Percentiles rank a stretch among this genome's conserved stretches.
Evolutionary conservation across 2,329 filamentous ascomycete species (phyloP).

Genomic region (Exutisphaerella laricina): DNA sequence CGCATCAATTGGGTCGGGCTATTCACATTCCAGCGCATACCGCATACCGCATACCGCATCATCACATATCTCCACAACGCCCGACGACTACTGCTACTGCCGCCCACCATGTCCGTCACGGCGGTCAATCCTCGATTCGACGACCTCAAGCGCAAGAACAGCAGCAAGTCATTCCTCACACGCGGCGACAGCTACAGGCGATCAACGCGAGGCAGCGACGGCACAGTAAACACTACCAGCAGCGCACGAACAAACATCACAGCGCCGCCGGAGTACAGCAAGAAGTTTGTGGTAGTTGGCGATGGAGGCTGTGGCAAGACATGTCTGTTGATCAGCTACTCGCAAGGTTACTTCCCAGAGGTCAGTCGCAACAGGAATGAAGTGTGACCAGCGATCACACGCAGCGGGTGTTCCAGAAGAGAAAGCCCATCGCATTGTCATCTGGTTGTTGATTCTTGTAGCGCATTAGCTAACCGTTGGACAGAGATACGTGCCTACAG

Average conservation of each 20-base stretch:
- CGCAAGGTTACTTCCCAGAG: slow-evolving; percentile 98
- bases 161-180: slow-evolving; percentile 31
- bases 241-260: slow-evolving; percentile 78
- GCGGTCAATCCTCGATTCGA: slow-evolving; percentile 46
- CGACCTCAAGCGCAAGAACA: slow-evolving; percentile 54
- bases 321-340: slow-evolving; percentile 96
- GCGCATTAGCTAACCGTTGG: too few species aligned
- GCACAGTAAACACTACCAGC: slow-evolving; percentile 76
- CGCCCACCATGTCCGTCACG: slow-evolving; percentile 29
- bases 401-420: too few species aligned
- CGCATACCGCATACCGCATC: slow-evolving; percentile 11
- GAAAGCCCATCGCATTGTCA: too few species aligned
- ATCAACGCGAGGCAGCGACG: slow-evolving; percentile 61
- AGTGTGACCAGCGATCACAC: neutral
- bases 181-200: slow-evolving; percentile 37
- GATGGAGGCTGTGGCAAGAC: slow-evolving; percentile 99
- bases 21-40: slow-evolving; percentile 4
- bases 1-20: too few species aligned
- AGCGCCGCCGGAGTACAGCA: slow-evolving; percentile 87
- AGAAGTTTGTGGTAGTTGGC: slow-evolving; percentile 98
- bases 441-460: too few species aligned
- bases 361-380: slow-evolving; percentile 52
- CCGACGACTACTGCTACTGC: neutral
- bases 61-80: slow-evolving; percentile 12
- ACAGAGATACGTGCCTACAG: slow-evolving; percentile 98